Evolutionary conservation across 805 yeast species (phyloP), one percentile per base, ranked within the genome.

Genomic region (Saturnispora serradocipensis): DNA sequence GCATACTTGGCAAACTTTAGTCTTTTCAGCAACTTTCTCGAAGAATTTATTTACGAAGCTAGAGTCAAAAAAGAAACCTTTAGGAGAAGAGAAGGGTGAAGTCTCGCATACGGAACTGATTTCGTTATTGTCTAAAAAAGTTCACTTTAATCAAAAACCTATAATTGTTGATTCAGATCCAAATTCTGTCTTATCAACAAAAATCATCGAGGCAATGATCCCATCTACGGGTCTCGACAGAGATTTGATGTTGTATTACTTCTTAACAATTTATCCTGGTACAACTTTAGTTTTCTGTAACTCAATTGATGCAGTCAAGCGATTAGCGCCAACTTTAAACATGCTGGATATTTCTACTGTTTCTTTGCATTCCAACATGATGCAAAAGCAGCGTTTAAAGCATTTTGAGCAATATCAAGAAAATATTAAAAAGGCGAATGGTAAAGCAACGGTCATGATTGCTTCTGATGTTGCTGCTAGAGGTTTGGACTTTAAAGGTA

Each of bases 391-490:
- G 65, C 80, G 99, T 62, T 71, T 93, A 59, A 77, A 90, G 58
- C 80, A 91, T 3, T 71, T 93, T 60, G 99, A 93, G 68, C 77
- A 84, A 55, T 91, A 89, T 72, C 79, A 76, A 57, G 75, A 72
- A 45, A 73, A 78, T 44, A 59, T 63, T 28, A 62, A 56, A 24
- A 65, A 53, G 2, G 66, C 68, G 7, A 62, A 62, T 22, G 76
- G 77, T 22, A 75, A 69, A 47, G 71, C 81, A 3, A 73, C 86
- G 0, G 90, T 90, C 3, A 72, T 93, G 51, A 78, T 93, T 49
- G 96, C 97, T 1, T 88, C 98, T 4, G 99, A 93, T 68, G 98
- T 93, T 45, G 99, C 99, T 2, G 99, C 99, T 4, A 80, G 99
- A 73, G 99, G 99, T 54, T 75, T 93, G 54, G 99, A 93, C 73